Evolutionary conservation across 345 rosid genomes (phyloP).

Genomic region (Eucalyptus regnans): DNA sequence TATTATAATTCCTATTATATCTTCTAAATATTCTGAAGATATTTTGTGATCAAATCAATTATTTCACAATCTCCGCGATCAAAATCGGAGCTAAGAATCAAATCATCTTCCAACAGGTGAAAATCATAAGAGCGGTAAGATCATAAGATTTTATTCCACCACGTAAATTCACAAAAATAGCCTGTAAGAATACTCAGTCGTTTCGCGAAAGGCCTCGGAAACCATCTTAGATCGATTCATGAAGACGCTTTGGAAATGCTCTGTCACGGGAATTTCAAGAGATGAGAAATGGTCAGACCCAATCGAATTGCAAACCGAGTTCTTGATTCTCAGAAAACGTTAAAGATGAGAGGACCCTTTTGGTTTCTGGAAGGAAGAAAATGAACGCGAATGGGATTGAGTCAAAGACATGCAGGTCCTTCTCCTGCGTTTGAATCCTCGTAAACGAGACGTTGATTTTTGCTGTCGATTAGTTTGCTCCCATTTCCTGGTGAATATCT

Average conservation of each 20-base stretch:
- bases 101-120: neutral
- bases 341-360: neutral
- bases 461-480: neutral
- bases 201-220: neutral
- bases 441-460: neutral
- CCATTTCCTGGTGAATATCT: neutral
- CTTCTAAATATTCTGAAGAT: too few relatives aligned
- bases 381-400: neutral
- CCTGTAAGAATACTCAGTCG: neutral
- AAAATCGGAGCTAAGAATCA: too few relatives aligned
- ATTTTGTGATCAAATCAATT: too few relatives aligned
- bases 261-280: neutral
- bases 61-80: too few relatives aligned
- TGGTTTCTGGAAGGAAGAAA: neutral
- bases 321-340: neutral
- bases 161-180: neutral
- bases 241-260: neutral
- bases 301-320: neutral
- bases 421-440: neutral
- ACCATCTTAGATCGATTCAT: neutral
- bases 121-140: neutral
- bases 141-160: neutral
- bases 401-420: neutral
- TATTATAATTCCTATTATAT: too few relatives aligned
- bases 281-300: neutral